These are phyloP conservation scores for Eucalyptus marginata DNA, from an alignment of 345 rosid genomes.

Conservation along the genomic window DNA sequence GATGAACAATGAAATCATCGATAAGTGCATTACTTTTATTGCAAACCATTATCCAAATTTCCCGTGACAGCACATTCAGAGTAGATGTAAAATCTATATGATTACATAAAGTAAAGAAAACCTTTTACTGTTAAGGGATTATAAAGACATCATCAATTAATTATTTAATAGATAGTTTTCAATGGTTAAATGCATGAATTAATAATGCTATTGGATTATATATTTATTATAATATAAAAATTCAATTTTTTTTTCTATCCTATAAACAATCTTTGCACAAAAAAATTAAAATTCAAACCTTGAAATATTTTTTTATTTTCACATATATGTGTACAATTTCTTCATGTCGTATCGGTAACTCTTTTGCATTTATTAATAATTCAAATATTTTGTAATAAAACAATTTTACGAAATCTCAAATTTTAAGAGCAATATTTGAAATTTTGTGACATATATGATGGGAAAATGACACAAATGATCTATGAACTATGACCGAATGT, in stretches of 20 bases:
- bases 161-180: neutral
- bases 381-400: neutral
- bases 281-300: neutral
- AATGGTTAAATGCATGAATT: neutral
- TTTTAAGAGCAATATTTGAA: neutral
- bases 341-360: neutral
- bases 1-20: neutral
- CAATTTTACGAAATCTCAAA: neutral
- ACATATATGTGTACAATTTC: neutral
- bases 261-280: neutral
- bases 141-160: neutral
- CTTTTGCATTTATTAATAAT: neutral
- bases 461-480: too few relatives aligned
- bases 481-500: too few relatives aligned
- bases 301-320: neutral
- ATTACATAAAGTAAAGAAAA: neutral
- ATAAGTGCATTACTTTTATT: neutral
- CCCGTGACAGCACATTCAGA: neutral
- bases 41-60: neutral
- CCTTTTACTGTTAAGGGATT: neutral
- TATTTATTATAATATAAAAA: neutral
- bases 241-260: neutral
- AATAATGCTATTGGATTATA: neutral
- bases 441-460: neutral
- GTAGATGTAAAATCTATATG: neutral